Percentiles rank a stretch among this genome's conserved stretches.
phyloP scores from a whole-genome alignment of 768 basidiomycete genomes.

The Tephrocybe rancida region DNA sequence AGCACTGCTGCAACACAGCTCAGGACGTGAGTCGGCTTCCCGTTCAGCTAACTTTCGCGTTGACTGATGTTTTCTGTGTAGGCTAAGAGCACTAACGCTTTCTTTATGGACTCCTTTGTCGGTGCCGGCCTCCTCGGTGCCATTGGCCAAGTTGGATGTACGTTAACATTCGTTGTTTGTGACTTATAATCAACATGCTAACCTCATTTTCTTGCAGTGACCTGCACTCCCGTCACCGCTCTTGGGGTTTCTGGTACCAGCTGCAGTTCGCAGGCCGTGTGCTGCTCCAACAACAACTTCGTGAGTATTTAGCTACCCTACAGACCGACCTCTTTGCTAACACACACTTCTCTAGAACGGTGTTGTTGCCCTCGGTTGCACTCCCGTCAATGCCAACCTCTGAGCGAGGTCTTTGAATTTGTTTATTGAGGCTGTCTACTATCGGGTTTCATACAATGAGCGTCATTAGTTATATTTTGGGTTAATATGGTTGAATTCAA shows the following conservation, averaged over 20 bases:
- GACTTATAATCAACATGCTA: not conserved
- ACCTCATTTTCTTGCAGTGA: not conserved
- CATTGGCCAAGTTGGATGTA: not conserved
- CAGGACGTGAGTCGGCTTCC: not conserved
- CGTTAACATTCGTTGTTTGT: not conserved
- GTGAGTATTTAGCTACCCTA: not conserved
- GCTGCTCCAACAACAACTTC: conserved; percentile 3
- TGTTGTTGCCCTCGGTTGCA: conserved; percentile 2
- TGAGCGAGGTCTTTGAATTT: not conserved
- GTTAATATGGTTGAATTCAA: too few relatives aligned
- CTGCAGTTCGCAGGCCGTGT: not conserved
- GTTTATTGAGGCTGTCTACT: not conserved
- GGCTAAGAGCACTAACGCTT: not conserved
- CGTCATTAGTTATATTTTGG: too few relatives aligned
- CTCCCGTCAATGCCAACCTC: conserved; percentile 4
- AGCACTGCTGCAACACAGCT: conserved; percentile 4
- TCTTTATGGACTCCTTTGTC: not conserved
- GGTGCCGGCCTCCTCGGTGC: not conserved
- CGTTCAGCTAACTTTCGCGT: not conserved
- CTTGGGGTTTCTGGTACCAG: not conserved
- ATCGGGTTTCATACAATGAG: too few relatives aligned
- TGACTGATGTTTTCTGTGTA: not conserved
- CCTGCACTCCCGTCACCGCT: not conserved
- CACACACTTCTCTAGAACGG: not conserved
- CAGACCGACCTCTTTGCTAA: not conserved